Conservation (phyloP, 345 rosid species). For the Psidium guajava region DNA sequence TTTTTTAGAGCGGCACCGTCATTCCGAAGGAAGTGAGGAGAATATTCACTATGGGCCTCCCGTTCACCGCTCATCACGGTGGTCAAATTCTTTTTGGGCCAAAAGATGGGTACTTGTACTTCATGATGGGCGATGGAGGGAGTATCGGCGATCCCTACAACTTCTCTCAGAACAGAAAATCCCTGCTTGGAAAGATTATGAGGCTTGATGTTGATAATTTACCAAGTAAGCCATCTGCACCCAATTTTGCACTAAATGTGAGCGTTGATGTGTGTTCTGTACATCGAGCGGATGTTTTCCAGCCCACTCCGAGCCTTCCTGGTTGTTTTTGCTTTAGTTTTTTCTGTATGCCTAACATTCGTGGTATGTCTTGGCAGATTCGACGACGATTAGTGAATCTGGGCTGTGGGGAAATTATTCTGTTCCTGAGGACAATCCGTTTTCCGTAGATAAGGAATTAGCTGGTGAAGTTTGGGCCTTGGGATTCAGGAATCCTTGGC, state of each 20-base stretch:
- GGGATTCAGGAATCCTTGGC: conserved; percentile 59
- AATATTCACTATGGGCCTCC: conserved; percentile 90
- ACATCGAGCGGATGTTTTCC: not conserved
- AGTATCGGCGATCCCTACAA: conserved; percentile 58
- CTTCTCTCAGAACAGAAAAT: conserved; percentile 88
- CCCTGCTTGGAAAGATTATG: conserved; percentile 88
- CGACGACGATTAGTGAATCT: not conserved
- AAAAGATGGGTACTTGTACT: conserved; percentile 70
- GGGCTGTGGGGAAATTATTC: conserved; percentile 62
- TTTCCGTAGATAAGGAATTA: conserved; percentile 24
- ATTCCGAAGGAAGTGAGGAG: conserved; percentile 73
- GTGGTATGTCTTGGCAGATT: not conserved
- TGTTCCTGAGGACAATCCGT: conserved; percentile 61
- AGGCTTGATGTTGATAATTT: conserved; percentile 74
- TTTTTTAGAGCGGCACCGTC: conserved; percentile 48
- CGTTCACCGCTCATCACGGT: conserved; percentile 64
- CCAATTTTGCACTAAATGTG: not conserved
- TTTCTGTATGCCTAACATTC: not conserved
- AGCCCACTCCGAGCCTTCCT: not conserved
- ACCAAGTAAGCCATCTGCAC: conserved; percentile 43
- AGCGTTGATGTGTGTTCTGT: not conserved
- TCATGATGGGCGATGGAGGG: conserved; percentile 93
- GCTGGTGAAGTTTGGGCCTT: conserved; percentile 52
- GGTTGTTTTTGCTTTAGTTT: not conserved
- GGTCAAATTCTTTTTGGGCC: conserved; percentile 98